Evolutionary conservation across 768 basidiomycete species (phyloP).

Genomic region (Auricularia cornea): DNA sequence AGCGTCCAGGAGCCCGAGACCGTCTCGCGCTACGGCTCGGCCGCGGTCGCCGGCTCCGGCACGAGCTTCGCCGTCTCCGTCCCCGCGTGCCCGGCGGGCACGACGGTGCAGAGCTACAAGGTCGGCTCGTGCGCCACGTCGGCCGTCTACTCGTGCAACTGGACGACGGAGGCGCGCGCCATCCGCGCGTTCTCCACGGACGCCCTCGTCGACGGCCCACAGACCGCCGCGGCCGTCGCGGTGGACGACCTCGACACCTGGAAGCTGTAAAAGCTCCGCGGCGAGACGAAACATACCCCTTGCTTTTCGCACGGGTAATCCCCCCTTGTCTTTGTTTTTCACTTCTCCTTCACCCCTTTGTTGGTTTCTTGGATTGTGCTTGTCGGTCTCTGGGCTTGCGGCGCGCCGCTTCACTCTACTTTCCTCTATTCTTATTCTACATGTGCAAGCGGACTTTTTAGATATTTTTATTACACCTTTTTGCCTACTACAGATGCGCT

Average conservation of each 20-base stretch:
- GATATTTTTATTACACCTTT: no score
- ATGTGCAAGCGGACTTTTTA: no score
- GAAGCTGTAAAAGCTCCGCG: neutral
- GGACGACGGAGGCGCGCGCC: neutral
- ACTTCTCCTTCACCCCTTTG: neutral
- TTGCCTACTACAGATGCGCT: no score
- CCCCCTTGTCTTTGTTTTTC: neutral
- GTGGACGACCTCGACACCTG: slow-evolving; percentile 4
- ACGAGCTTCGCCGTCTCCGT: slow-evolving; percentile 1
- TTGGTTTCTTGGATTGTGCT: neutral
- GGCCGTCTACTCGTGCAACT: neutral
- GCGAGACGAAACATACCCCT: neutral
- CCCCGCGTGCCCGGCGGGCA: neutral
- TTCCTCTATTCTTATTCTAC: neutral
- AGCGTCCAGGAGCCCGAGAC: neutral
- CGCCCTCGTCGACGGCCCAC: neutral
- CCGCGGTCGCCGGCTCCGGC: neutral
- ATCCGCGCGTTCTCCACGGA: slow-evolving; percentile 1
- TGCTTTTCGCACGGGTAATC: neutral
- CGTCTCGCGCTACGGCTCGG: neutral
- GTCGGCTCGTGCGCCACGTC: neutral
- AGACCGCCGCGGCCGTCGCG: neutral
- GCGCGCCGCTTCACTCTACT: neutral
- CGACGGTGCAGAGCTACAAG: neutral
- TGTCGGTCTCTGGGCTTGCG: neutral